Percentiles rank a stretch among this genome's conserved stretches.
Conservation (phyloP, 805 yeast species). For the Kodamaea kaohsiungensis region DNA sequence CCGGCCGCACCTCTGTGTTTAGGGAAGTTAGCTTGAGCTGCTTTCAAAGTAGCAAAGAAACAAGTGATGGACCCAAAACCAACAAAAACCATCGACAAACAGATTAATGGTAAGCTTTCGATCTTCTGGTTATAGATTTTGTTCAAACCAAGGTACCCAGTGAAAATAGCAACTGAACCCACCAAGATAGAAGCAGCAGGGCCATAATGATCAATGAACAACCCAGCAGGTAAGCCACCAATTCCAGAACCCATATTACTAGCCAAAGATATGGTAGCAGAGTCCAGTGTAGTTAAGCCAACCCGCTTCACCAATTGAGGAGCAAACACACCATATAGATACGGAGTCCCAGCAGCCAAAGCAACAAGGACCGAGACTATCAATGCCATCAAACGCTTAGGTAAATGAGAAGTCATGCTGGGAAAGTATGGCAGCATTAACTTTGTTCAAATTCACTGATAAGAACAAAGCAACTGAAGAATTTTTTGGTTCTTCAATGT, state of each 20-base stretch:
- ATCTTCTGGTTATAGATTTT: conserved; percentile 43
- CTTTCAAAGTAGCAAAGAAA: conserved; percentile 58
- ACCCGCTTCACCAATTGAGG: conserved; percentile 66
- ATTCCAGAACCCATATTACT: conserved; percentile 64
- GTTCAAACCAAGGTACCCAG: conserved; percentile 55
- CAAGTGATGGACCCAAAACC: conserved; percentile 70
- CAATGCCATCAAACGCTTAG: conserved; percentile 27
- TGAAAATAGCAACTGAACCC: conserved; percentile 56
- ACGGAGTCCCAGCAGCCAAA: conserved; percentile 74
- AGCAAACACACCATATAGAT: conserved; percentile 71
- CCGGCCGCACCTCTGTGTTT: conserved; percentile 69
- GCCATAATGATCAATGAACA: conserved; percentile 62
- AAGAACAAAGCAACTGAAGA: background rate
- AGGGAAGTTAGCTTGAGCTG: conserved; percentile 66
- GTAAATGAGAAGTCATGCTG: conserved; percentile 13
- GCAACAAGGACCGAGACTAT: conserved; percentile 48
- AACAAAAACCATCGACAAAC: conserved; percentile 51
- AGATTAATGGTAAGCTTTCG: conserved; percentile 42
- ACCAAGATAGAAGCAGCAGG: conserved; percentile 52
- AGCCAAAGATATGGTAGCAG: conserved; percentile 65
- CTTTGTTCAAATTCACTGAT: background rate
- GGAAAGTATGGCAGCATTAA: background rate
- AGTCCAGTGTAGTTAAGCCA: conserved; percentile 56
- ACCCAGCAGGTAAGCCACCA: conserved; percentile 73
- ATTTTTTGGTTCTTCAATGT: background rate